Conservation (phyloP, 1,284 basidiomycete genomes). For the Naganishia sp. region DNA sequence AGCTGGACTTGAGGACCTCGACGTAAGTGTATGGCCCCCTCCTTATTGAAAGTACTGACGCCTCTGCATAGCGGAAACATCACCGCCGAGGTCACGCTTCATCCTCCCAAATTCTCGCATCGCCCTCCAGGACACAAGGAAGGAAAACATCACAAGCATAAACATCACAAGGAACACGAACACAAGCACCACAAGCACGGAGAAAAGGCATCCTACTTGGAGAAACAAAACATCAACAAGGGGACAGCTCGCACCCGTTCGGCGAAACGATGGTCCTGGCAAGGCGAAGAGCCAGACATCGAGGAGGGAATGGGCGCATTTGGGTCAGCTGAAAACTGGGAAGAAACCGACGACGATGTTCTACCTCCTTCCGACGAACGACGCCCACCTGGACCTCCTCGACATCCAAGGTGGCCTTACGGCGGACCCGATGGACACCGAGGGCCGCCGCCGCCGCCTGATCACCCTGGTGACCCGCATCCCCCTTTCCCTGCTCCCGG, state of each 20-base stretch:
- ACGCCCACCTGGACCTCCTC: not conserved
- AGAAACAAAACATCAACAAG: not conserved
- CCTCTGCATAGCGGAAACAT: conserved; percentile 7
- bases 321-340: not conserved
- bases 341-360: conserved; percentile 2
- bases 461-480: not conserved
- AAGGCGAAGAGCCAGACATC: conserved; percentile 5
- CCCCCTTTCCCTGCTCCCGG: conserved; percentile 26
- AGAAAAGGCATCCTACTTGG: not conserved
- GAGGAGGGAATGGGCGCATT: not conserved
- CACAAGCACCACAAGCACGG: conserved; percentile 6
- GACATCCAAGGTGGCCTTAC: not conserved
- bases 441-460: conserved; percentile 5
- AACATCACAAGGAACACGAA: conserved; percentile 7
- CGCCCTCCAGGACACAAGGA: conserved; percentile 11
- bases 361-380: not conserved
- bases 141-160: conserved; percentile 9
- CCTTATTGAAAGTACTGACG: not conserved
- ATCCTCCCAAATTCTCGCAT: conserved; percentile 21
- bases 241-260: not conserved
- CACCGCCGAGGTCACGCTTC: conserved; percentile 25
- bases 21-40: conserved; percentile 27
- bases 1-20: conserved; percentile 31
- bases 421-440: not conserved
- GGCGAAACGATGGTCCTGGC: conserved; percentile 15